Percentiles rank a stretch among this genome's conserved stretches.
These are phyloP conservation scores for Neurospora crassa DNA, from an alignment of 2,329 filamentous ascomycete genomes.

Conservation along the genomic window DNA sequence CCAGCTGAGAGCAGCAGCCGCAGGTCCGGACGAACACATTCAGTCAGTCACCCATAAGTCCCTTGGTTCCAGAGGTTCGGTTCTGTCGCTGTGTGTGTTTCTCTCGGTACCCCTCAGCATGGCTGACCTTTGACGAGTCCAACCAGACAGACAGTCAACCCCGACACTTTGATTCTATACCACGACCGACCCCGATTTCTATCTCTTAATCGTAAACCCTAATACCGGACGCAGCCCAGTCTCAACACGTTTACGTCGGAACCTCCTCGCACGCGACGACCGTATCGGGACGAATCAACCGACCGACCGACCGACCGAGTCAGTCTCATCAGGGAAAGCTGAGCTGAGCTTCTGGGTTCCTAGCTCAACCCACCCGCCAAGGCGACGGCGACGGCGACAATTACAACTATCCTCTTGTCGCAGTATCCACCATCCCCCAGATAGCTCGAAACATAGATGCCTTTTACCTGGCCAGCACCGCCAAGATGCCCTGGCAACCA, in stretches of 20 bases:
- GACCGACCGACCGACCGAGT: background rate
- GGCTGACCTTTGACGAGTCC: background rate
- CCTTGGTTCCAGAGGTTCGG: background rate
- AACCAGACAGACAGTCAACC: background rate
- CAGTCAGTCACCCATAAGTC: background rate
- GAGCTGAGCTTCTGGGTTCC: background rate
- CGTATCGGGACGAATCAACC: background rate
- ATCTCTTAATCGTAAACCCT: background rate
- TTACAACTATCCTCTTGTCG: background rate
- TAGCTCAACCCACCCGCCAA: background rate
- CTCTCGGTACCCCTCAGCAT: background rate
- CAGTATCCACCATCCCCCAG: background rate
- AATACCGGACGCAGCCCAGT: background rate
- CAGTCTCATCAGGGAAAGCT: background rate
- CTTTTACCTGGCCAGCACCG: constrained; percentile 21
- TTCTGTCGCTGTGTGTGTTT: background rate
- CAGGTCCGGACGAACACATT: background rate
- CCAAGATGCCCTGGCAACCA: constrained; percentile 85
- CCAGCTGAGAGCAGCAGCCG: background rate
- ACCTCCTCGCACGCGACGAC: background rate
- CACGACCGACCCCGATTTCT: background rate
- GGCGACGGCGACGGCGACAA: background rate
- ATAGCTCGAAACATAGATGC: constrained; percentile 13
- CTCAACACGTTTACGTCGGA: background rate
- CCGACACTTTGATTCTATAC: background rate